These are phyloP conservation scores for Ceratocystis colombiana DNA, from an alignment of 2,329 filamentous ascomycete genomes.

Conservation along the genomic window DNA sequence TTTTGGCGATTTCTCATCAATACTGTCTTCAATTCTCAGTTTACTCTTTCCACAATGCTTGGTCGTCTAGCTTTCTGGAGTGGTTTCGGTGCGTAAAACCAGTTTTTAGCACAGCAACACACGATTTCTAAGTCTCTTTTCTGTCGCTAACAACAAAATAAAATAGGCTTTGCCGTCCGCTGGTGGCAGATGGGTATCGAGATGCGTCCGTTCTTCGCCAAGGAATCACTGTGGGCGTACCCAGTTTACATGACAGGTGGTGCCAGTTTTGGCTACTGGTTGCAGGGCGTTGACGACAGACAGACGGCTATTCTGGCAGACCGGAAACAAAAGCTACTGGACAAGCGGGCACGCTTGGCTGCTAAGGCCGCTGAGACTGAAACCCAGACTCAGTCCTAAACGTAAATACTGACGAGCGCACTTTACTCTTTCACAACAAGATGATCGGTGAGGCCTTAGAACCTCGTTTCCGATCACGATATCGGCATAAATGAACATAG, in stretches of 20 bases:
- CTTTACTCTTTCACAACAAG: not conserved
- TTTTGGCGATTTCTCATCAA: not conserved
- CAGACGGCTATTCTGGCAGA: constrained; percentile 68
- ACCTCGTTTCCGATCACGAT: not conserved
- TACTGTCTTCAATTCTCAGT: not conserved
- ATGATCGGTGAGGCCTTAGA: not conserved
- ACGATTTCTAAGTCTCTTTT: not conserved
- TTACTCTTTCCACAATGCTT: constrained; percentile 41
- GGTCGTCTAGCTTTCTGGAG: constrained; percentile 68
- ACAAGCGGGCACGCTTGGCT: constrained; percentile 69
- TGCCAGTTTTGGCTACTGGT: constrained; percentile 92
- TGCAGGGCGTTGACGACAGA: constrained; percentile 76
- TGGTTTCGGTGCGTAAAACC: constrained; percentile 66
- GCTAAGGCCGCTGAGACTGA: constrained; percentile 34
- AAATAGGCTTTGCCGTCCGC: constrained; percentile 75
- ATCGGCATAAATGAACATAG: not conserved
- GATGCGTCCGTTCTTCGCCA: constrained; percentile 89
- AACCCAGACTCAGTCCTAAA: constrained; percentile 17
- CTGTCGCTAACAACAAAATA: not conserved
- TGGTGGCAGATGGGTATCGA: constrained; percentile 97
- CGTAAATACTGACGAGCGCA: not conserved
- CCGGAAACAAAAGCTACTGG: constrained; percentile 68
- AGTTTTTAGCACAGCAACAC: not conserved
- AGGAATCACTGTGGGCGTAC: constrained; percentile 78
- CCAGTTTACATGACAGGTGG: constrained; percentile 78